A percentile compares a stretch with the other conserved stretches of the same genome.
phyloP scores from a whole-genome alignment of 768 basidiomycete genomes.

The Macrolepiota dolichaula region DNA sequence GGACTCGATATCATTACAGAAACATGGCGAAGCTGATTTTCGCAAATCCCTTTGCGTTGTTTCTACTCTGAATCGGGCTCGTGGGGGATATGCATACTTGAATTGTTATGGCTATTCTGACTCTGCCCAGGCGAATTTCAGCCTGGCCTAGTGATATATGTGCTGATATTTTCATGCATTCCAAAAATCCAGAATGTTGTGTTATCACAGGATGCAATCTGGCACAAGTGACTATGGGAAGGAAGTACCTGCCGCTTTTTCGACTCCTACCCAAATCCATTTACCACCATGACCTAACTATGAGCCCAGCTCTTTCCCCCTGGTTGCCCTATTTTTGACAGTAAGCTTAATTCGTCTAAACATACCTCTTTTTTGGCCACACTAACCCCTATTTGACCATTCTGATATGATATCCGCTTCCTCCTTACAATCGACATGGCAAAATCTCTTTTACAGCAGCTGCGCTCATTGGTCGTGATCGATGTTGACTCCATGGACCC shows the following conservation, averaged over 20 bases:
- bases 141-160: too few relatives aligned
- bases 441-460: constrained; percentile 25
- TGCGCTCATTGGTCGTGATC: constrained; percentile 31
- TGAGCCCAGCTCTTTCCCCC: too few relatives aligned
- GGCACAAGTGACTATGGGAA: too few relatives aligned
- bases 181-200: too few relatives aligned
- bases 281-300: too few relatives aligned
- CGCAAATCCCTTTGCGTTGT: background rate
- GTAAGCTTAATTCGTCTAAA: too few relatives aligned
- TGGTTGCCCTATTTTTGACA: too few relatives aligned
- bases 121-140: background rate
- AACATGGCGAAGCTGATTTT: background rate
- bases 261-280: too few relatives aligned
- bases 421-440: background rate
- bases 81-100: background rate
- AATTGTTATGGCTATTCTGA: background rate
- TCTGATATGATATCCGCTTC: background rate
- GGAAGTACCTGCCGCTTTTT: too few relatives aligned
- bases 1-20: background rate
- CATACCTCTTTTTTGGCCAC: background rate
- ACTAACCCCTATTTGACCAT: background rate
- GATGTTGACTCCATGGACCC: constrained; percentile 52
- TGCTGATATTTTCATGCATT: too few relatives aligned
- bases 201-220: too few relatives aligned
- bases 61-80: background rate